Base-by-base conservation (phyloP, 768 basidiomycete genomes). In the Sarcodon sp. region DNA sequence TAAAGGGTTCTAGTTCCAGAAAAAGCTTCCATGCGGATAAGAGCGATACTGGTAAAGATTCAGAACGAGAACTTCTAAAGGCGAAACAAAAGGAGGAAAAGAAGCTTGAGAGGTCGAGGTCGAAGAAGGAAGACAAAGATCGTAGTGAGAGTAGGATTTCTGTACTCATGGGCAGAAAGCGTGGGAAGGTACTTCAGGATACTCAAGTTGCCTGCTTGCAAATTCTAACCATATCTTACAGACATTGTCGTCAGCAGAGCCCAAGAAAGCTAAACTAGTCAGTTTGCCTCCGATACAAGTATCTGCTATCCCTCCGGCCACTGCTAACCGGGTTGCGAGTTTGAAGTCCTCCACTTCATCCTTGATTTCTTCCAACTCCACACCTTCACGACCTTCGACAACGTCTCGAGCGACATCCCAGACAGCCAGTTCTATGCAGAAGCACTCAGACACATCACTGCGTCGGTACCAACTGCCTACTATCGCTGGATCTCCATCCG, bases 401-500 rank as follows among this genome's bases (percentile, higher is more conserved):
- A 72, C 77, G 1, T 81, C 83, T 48, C 71, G 85, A 39, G 67
- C 77, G 46, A 86, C 82, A n/a, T 75, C 85, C 1, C 88, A 89
- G 56, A 89, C 89, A 31, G 76, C 79, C 51, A 89, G 84, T 59
- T 88, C 87, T 1, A 76, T 89, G 79, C 85, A 87, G 61, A 89
- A 89, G 60, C 83, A 83, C 50, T 87, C 88, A 10, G 88, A 91
- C 59, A 68, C 79, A 6, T 89, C 88, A 32, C 73, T 89, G 46
- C 82, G 88, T 16, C 79, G 86, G 51, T 77, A 79, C 58, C 78
- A 82, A 55, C 67, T 94, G 8, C 91, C 90, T 7, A 92, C 92
- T 9, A 94, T 94, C 48, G 89, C 91, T 32, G 92, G 92, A 33
- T 93, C 91, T 3, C 92, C 92, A 4, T 93, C 91, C 10, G 85